phyloP scores from a whole-genome alignment of 2,329 filamentous ascomycete species.

The Cladosporium sp. region DNA sequence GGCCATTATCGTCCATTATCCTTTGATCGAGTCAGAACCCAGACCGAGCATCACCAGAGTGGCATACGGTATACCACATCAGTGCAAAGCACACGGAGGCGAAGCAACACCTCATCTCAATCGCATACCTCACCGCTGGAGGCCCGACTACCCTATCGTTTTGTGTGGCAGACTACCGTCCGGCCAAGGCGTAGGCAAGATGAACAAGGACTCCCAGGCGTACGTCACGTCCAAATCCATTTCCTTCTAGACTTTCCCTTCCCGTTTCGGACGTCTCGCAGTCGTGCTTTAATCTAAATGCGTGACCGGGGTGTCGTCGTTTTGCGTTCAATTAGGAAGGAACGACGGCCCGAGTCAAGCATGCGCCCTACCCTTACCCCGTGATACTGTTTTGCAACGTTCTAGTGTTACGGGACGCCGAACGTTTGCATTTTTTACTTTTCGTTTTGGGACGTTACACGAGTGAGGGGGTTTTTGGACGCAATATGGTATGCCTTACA shows the following conservation, averaged over 20 bases:
- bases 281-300: background rate
- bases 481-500: background rate
- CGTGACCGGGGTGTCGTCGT: background rate
- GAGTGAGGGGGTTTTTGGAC: background rate
- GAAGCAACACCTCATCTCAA: background rate
- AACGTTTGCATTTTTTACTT: background rate
- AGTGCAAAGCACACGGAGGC: background rate
- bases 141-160: background rate
- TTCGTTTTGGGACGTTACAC: background rate
- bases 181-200: background rate
- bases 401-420: background rate
- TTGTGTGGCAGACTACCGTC: background rate
- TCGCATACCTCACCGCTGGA: background rate
- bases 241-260: background rate
- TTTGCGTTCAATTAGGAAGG: background rate
- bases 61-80: background rate
- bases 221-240: background rate
- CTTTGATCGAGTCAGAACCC: background rate
- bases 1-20: background rate
- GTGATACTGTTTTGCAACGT: background rate
- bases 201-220: background rate
- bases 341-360: background rate
- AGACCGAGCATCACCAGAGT: background rate
- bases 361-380: background rate
- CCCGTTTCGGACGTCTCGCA: background rate